Base-by-base conservation (phyloP, 2,329 filamentous ascomycete species). In the Ascochyta clinopodiicola region DNA sequence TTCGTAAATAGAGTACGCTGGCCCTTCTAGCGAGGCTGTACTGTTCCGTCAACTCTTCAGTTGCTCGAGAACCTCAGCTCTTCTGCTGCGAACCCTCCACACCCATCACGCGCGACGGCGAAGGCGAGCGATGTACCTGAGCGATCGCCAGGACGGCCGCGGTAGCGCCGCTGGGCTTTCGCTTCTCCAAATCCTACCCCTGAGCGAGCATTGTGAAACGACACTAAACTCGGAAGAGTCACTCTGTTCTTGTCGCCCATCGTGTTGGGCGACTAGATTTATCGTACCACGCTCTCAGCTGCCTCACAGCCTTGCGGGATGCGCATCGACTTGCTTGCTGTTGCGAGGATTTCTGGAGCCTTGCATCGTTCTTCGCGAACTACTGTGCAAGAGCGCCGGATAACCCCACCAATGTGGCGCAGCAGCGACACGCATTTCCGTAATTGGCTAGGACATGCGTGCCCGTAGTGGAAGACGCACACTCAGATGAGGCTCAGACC, bases 1-100 rank as follows among this genome's bases (percentile, higher is more conserved):
- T 67, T 57, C 57, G 53, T 68, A 68, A 64, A 68, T 70, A 68
- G 71, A 67, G 70, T 61, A 65, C 57, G 55, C 56, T 66, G 64
- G 63, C 59, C 44, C 62, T 43, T 47, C 50, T 51, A 44, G 52
- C 59, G 56, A 60, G 60, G 59, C 54, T 51, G 57, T 49, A 34
- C 36, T 46, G 52, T 56, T 62, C 51, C 47, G 21, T 19, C 24
- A 38, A 51, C 19, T 6, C 46, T 56, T 36, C 25, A 47, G 21
- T 43, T 25, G 42, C 52, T 51, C 31, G 21, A 51, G 21, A 47
- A 29, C 37, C 22, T 50, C 52, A n/a, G 29, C 17, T 47, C 24
- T 38, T 25, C 52, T 22, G 29, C 46, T 46, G 42, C 47, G 25
- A 56, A 43, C 43, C 45, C 52, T 47, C 52, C 36, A 51, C 31